Evolutionary conservation across 2,329 filamentous ascomycete species (phyloP).

Genomic region (Sclerotinia spermophila): DNA sequence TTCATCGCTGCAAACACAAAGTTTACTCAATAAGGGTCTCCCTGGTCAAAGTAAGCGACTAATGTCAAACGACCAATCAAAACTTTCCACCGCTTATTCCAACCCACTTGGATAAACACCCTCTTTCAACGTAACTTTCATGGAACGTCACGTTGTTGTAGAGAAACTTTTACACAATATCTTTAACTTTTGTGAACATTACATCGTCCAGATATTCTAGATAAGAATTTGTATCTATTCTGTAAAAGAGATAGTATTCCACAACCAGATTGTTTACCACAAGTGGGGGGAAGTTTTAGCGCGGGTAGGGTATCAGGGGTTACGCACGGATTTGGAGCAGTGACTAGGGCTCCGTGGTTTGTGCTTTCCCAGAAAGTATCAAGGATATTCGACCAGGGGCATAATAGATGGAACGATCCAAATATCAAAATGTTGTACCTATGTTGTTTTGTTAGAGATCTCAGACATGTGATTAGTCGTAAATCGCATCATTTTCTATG

Average conservation of each 20-base stretch:
- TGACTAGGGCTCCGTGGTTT: not conserved
- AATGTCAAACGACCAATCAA: not conserved
- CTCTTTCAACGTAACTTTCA: not conserved
- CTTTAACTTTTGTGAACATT: not conserved
- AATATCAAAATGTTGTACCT: not conserved
- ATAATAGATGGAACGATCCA: not conserved
- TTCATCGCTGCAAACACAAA: not conserved
- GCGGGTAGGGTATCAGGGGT: not conserved
- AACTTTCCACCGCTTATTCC: not conserved
- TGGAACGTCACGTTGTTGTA: too few relatives aligned
- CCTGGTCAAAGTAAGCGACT: not conserved
- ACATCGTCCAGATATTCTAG: not conserved
- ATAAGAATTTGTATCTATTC: not conserved
- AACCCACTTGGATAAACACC: not conserved
- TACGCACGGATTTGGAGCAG: not conserved
- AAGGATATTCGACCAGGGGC: not conserved
- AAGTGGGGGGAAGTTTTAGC: not conserved
- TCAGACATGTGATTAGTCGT: not conserved
- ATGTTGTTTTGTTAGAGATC: not conserved
- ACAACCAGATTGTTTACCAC: not conserved
- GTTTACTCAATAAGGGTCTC: not conserved
- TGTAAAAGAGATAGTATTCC: not conserved
- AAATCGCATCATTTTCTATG: constrained; percentile 1
- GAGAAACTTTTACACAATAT: not conserved
- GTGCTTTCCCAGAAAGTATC: not conserved